A percentile compares a stretch with the other conserved stretches of the same genome.
Conservation (phyloP, 441 rosid genomes). For the Gossypium armourianum region DNA sequence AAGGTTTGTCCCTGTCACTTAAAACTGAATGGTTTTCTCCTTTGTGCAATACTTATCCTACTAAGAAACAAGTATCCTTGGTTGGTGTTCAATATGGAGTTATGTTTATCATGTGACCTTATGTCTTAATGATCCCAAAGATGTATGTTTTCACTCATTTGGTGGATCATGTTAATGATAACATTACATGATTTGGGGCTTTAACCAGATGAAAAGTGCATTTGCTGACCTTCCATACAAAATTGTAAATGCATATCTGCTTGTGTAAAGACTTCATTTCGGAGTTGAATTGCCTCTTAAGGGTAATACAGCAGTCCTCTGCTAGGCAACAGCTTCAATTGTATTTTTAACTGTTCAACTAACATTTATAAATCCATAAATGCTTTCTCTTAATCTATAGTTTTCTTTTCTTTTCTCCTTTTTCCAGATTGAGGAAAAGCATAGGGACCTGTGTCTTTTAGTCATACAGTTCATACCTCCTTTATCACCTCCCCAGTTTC, state of each 20-base stretch:
- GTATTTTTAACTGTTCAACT: not conserved
- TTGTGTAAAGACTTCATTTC: not conserved
- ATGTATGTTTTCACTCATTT: not conserved
- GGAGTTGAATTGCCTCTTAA: not conserved
- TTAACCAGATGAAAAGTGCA: not conserved
- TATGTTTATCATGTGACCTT: not conserved
- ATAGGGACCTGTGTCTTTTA: conserved; percentile 70
- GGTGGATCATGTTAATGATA: not conserved
- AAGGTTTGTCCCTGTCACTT: conserved; percentile 41
- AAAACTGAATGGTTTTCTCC: not conserved
- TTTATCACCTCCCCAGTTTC: conserved; percentile 55
- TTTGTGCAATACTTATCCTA: not conserved
- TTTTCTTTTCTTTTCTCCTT: conserved; percentile 7
- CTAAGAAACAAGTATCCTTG: not conserved
- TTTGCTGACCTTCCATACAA: not conserved
- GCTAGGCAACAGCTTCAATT: not conserved
- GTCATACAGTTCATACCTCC: conserved; percentile 90
- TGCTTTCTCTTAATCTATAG: not conserved
- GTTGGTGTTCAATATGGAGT: not conserved
- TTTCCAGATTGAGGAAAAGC: conserved; percentile 87
- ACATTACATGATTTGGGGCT: not conserved
- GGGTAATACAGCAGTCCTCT: not conserved
- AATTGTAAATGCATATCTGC: not conserved
- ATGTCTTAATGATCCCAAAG: conserved; percentile 4
- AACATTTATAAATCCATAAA: not conserved